These are phyloP conservation scores for Wallemia mellicola DNA, from an alignment of 1,284 basidiomycete species.

Conservation along the genomic window DNA sequence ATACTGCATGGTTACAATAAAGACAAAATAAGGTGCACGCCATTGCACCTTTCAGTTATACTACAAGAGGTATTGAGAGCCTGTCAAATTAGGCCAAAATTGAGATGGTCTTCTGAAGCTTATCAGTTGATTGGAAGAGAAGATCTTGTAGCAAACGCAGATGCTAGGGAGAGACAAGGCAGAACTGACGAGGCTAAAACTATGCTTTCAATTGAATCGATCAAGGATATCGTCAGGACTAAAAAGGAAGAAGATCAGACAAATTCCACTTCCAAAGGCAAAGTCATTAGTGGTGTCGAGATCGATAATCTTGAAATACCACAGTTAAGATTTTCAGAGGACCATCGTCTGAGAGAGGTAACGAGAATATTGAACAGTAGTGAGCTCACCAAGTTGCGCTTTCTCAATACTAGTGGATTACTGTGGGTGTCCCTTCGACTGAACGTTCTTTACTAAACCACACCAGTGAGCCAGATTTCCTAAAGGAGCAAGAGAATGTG, in stretches of 20 bases:
- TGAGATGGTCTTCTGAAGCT: constrained; percentile 34
- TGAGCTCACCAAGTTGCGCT: constrained; percentile 29
- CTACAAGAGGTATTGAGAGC: constrained; percentile 50
- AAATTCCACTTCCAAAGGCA: constrained; percentile 24
- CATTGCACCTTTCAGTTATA: constrained; percentile 44
- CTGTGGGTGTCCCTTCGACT: constrained; percentile 21
- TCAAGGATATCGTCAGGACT: constrained; percentile 1
- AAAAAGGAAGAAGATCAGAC: constrained; percentile 25
- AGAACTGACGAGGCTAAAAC: constrained; percentile 6
- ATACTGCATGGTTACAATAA: constrained; percentile 23
- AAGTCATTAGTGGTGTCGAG: too few relatives aligned
- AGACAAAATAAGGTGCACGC: constrained; percentile 22
- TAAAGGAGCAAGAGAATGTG: constrained; percentile 47
- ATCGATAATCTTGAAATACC: constrained; percentile 39
- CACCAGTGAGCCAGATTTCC: constrained; percentile 40
- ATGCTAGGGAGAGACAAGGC: constrained; percentile 5
- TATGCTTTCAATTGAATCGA: background rate
- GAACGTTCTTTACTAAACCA: constrained; percentile 1
- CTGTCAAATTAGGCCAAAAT: constrained; percentile 44
- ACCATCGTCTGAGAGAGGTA: constrained; percentile 57
- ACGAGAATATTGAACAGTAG: constrained; percentile 60
- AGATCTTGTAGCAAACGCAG: constrained; percentile 26
- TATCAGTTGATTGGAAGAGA: constrained; percentile 47
- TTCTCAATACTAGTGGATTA: constrained; percentile 36
- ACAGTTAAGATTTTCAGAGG: constrained; percentile 53